Evolutionary conservation across 1,284 basidiomycete species (phyloP).

Genomic region (Sparassis latifolia): DNA sequence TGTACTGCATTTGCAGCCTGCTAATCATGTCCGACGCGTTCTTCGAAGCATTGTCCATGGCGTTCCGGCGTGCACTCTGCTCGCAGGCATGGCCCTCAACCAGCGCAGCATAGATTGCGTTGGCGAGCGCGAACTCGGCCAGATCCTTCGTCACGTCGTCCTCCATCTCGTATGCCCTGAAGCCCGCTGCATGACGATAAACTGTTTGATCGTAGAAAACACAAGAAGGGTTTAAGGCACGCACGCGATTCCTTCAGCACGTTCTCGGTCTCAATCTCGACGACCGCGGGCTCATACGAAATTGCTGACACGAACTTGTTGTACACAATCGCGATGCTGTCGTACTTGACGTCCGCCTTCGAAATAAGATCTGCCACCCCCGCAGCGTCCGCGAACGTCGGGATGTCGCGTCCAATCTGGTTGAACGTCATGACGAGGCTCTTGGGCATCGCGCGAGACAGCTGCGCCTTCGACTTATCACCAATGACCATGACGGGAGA

Average conservation of each 20-base stretch:
- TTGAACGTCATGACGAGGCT: conserved; percentile 90
- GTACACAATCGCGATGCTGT: conserved; percentile 86
- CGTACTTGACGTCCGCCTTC: conserved; percentile 82
- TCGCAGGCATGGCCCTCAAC: conserved; percentile 97
- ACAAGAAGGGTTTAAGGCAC: conserved; percentile 22
- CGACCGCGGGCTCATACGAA: conserved; percentile 79
- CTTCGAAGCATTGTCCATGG: conserved; percentile 99
- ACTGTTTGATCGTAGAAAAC: conserved; percentile 2
- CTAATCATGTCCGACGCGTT: conserved; percentile 93
- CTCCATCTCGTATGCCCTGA: conserved; percentile 93
- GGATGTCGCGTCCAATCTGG: conserved; percentile 95
- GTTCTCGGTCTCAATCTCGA: conserved; percentile 80
- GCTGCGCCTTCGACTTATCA: conserved; percentile 97
- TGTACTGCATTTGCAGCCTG: conserved; percentile 88
- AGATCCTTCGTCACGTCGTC: conserved; percentile 93
- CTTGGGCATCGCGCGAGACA: conserved; percentile 60
- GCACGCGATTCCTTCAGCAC: conserved; percentile 72
- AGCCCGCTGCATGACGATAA: conserved; percentile 50
- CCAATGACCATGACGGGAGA: conserved; percentile 84
- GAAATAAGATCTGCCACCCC: conserved; percentile 91
- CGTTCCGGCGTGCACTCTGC: conserved; percentile 88
- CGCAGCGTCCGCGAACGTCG: conserved; percentile 94
- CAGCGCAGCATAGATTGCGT: conserved; percentile 92
- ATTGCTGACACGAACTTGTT: conserved; percentile 95
- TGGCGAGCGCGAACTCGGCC: conserved; percentile 93